Conservation (phyloP, 108 stramenopile species). For the Pelagomonas calceolata region DNA sequence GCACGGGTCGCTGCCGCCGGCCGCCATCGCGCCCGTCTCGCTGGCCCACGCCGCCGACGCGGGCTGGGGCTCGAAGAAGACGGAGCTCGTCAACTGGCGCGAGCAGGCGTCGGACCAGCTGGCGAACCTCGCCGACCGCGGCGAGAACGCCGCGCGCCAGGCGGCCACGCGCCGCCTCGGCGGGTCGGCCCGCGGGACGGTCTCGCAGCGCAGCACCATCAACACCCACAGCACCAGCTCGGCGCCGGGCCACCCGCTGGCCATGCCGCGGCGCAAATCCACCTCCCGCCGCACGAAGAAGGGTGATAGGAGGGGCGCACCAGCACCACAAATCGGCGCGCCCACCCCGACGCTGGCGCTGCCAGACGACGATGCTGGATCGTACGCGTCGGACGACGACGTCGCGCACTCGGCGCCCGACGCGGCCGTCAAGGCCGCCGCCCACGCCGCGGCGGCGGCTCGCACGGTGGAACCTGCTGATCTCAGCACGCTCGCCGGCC, state of each 20-base stretch:
- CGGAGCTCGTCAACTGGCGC: not conserved
- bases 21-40: not conserved
- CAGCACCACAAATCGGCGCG: too few species aligned
- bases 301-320: too few species aligned
- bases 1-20: not conserved
- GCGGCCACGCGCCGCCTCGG: not conserved
- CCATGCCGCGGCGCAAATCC: too few species aligned
- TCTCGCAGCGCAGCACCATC: not conserved
- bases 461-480: not conserved
- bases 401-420: too few species aligned
- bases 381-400: not conserved
- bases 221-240: not conserved
- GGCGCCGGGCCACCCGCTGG: too few species aligned
- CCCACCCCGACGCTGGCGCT: not conserved
- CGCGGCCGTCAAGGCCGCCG: not conserved
- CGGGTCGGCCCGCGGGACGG: not conserved
- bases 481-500: not conserved
- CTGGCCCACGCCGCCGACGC: not conserved
- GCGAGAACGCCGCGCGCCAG: not conserved
- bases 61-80: not conserved
- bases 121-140: not conserved
- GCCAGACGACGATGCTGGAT: not conserved
- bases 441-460: not conserved
- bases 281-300: too few species aligned
- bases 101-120: not conserved